Percentiles rank a stretch among this genome's conserved stretches.
Evolutionary conservation across 768 basidiomycete species (phyloP).

Genomic region (Hortiboletus campestris): DNA sequence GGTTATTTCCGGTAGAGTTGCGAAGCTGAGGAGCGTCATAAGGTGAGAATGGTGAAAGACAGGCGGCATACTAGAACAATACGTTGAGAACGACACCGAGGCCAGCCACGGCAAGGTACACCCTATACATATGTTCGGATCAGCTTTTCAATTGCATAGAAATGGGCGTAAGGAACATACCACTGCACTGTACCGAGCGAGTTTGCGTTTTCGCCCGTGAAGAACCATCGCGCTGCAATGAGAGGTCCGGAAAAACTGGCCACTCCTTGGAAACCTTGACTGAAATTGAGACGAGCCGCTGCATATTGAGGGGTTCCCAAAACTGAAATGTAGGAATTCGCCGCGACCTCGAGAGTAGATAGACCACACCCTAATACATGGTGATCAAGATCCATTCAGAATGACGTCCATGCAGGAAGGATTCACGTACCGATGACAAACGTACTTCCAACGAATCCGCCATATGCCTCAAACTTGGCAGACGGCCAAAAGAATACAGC

Average conservation of each 20-base stretch:
- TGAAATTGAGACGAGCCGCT: slow-evolving; percentile 74
- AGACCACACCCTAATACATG: slow-evolving; percentile 55
- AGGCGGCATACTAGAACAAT: slow-evolving; percentile 51
- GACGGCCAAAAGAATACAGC: slow-evolving; percentile 82
- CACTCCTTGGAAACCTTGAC: slow-evolving; percentile 77
- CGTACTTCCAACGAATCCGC: slow-evolving; percentile 73
- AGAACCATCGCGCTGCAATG: slow-evolving; percentile 75
- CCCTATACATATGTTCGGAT: slow-evolving; percentile 40
- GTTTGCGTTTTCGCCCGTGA: slow-evolving; percentile 59
- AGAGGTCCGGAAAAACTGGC: slow-evolving; percentile 73
- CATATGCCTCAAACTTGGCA: slow-evolving; percentile 63
- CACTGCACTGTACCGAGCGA: slow-evolving; percentile 69
- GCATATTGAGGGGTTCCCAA: slow-evolving; percentile 67
- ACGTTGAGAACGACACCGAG: slow-evolving; percentile 61
- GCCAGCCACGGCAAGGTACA: slow-evolving; percentile 62
- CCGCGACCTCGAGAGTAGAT: slow-evolving; percentile 65
- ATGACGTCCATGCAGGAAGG: neutral
- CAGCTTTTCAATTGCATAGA: neutral
- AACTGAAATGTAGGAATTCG: slow-evolving; percentile 78
- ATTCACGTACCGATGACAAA: slow-evolving; percentile 55
- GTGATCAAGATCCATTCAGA: neutral
- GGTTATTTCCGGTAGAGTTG: slow-evolving; percentile 66
- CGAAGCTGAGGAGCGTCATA: slow-evolving; percentile 45
- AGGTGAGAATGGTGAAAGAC: neutral
- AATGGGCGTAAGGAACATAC: slow-evolving; percentile 25